Base-by-base conservation (phyloP, 2,329 filamentous ascomycete genomes). In the Graphium sp. region DNA sequence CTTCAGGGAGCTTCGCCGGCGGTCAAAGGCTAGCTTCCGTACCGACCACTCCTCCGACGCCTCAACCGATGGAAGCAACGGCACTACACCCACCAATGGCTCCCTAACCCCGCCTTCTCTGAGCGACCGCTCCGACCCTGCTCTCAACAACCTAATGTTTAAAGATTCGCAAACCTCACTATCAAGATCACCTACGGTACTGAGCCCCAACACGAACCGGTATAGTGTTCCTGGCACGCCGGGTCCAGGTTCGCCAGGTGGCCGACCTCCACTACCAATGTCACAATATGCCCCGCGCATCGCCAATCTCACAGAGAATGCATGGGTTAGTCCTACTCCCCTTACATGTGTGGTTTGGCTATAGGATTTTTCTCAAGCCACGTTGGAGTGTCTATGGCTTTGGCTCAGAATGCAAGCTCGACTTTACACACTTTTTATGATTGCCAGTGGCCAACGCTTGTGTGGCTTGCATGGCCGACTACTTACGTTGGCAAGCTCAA, bases 261-360 rank as follows among this genome's bases (percentile, higher is more conserved):
- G 66, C 34, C 67, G 64, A 44, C 60, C 54, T 31, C 63, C 57
- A 36, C 53, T 67, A 35, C 69, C 76, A 6, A 66, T 74, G 12
- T 93, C 84, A 30, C 72, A 76, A 24, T 87, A 81, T 52, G 79
- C 83, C 18, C 85, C 87, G 15, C 71, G 72, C 40, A 69, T 94
- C 22, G 56, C 75, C 24, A 93, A 85, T 19, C 60, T 93, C 22
- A 61, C 70, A 7, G 82, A 93, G 38, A 80, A 78, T 39, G 74
- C 81, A 33, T 92, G 83, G 79, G 84, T 91, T 66, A 42, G 74
- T 58, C 27, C 35, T 36, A 31, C 35, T 40, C 34, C 29, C 32
- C 33, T 41, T 34, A 12, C 12, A 31, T 22, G 12, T 13, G 22
- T 24, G 28, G 22, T 26, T 18, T 15, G 15, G 6, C 20, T 16